A percentile compares a stretch with the other conserved stretches of the same genome.
These are phyloP conservation scores for Cynanchum wilfordii DNA, from an alignment of 257 asterid species.

Conservation along the genomic window DNA sequence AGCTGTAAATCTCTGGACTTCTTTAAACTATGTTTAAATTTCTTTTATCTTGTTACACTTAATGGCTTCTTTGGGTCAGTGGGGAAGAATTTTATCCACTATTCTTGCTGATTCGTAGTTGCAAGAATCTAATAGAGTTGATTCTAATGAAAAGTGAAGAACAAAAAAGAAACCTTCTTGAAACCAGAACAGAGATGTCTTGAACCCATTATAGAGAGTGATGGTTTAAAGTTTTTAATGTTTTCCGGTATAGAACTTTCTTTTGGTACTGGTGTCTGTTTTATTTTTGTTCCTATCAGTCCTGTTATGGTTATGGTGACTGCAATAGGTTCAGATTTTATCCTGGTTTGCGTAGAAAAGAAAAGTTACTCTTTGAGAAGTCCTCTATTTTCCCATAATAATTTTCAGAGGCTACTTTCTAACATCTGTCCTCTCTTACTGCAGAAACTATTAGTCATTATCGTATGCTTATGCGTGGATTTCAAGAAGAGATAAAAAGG, in stretches of 20 bases:
- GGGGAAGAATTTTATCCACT: not conserved
- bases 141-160: not conserved
- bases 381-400: not conserved
- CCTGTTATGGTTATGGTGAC: not conserved
- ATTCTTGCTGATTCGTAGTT: not conserved
- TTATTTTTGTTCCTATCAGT: not conserved
- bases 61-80: not conserved
- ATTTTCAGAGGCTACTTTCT: not conserved
- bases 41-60: not conserved
- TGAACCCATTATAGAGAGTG: not conserved
- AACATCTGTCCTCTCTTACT: not conserved
- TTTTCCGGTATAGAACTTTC: not conserved
- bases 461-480: constrained; percentile 29
- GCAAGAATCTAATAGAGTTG: not conserved
- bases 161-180: not conserved
- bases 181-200: not conserved
- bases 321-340: not conserved
- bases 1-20: not conserved
- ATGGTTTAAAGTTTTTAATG: not conserved
- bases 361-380: not conserved
- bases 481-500: constrained; percentile 29
- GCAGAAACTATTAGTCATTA: constrained; percentile 36
- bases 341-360: not conserved
- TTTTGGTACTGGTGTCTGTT: not conserved
- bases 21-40: not conserved